Evolutionary conservation across 768 basidiomycete genomes (phyloP), one percentile per base, ranked within the genome.

Genomic region (Termitomyces eurrhizus): DNA sequence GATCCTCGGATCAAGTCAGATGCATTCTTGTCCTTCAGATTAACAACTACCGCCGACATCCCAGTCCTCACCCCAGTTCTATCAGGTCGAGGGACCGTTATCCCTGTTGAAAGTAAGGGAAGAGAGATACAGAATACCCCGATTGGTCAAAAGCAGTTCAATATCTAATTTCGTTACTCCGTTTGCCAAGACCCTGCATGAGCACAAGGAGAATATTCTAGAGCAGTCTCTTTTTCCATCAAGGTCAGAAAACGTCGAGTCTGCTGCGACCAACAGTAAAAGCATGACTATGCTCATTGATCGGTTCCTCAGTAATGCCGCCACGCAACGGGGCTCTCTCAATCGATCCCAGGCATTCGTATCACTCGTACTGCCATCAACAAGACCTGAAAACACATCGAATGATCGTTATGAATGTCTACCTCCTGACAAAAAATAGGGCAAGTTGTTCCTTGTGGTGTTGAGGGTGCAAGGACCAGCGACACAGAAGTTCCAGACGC

Each of bases 351-450:
- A 11, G 5, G 18, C 12, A 21, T 18, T 11, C 16, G 16, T 37
- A 18, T 51, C n/a, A 9, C 46, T 45, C 49, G 4, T 46, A 33
- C 18, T 35, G 32, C n/a, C n/a, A n/a, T 18, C 3, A 16, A 7
- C 57, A 61, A 41, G 58, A 60, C 24, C 44, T 56, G 11, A 71
- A 69, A 57, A 42, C 72, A 24, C 50, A 64, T 32, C 72, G 70
- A 4, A 65, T 73, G 21, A 60, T 66, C 3, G 16, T 74, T 14
- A 45, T 73, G 2, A 64, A 74, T 16, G 64, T 69, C 16, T 70
- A 67, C 50, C 46, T 72, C 24, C 37, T 60, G 11, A 67, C 66
- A 9, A 62, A 58, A 7, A 59, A 67, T 46, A 55, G 53, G 44
- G 58, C 7, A 59, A 49, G 2, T 57, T 77, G 16, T 68, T 76